phyloP scores from a whole-genome alignment of 495 filamentous ascomycete genomes.

The Paragyromitra xinjiangensis region DNA sequence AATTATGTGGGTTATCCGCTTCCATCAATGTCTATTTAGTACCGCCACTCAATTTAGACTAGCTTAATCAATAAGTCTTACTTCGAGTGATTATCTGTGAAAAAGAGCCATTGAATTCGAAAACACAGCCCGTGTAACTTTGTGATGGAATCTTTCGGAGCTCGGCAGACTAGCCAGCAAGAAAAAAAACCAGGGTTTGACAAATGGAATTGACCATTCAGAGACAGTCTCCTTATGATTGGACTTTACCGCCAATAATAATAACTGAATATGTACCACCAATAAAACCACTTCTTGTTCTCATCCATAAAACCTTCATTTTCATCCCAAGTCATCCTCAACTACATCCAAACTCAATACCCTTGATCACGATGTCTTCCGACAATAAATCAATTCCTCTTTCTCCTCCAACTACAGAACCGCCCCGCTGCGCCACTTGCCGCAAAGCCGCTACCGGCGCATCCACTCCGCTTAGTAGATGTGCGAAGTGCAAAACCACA shows the following conservation, averaged over 20 bases:
- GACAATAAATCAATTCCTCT: neutral
- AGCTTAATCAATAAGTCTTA: neutral
- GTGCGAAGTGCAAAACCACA: conserved; percentile 60
- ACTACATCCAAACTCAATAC: neutral
- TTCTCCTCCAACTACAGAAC: neutral
- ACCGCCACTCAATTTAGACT: too few species aligned
- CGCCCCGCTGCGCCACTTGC: neutral
- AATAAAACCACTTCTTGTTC: neutral
- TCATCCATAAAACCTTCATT: neutral
- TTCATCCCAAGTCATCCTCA: neutral
- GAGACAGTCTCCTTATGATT: neutral
- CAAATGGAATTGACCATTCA: neutral
- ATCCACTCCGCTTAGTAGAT: conserved; percentile 56
- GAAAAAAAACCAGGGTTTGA: neutral
- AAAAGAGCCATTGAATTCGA: neutral
- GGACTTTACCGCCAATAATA: neutral
- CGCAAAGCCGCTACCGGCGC: neutral
- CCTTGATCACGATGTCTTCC: neutral
- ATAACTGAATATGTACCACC: neutral
- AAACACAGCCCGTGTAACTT: neutral
- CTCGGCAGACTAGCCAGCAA: neutral
- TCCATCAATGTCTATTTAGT: too few species aligned
- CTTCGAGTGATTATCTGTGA: neutral
- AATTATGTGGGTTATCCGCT: too few species aligned
- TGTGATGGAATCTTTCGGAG: neutral